Conservation (phyloP, 1,139 yeast species). For the Kodamaea arcana region DNA sequence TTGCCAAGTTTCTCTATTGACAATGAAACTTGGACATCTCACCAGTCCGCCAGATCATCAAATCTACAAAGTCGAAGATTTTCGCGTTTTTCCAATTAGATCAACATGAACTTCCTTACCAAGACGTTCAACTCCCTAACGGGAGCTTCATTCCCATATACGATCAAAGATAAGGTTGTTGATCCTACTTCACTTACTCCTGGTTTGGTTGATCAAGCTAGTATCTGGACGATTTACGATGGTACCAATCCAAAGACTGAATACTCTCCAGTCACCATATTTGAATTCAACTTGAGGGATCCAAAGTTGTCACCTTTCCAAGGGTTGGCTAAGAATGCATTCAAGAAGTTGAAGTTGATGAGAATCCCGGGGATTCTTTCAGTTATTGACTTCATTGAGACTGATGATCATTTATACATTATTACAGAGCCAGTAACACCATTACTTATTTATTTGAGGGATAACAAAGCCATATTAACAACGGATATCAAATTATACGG, state of each 20-base stretch:
- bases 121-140: constrained; percentile 54
- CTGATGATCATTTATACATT: constrained; percentile 57
- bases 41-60: too few relatives aligned
- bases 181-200: constrained; percentile 21
- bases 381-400: constrained; percentile 67
- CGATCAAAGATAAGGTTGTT: constrained; percentile 42
- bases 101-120: constrained; percentile 54
- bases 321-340: constrained; percentile 59
- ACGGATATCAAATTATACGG: constrained; percentile 54
- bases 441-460: constrained; percentile 33
- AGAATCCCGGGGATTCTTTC: constrained; percentile 76
- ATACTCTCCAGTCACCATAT: constrained; percentile 47
- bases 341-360: constrained; percentile 61
- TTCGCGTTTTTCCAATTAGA: background rate
- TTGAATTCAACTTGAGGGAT: constrained; percentile 54
- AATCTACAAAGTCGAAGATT: too few relatives aligned
- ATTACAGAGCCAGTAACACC: constrained; percentile 79
- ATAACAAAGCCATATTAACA: constrained; percentile 14
- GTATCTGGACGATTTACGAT: constrained; percentile 48
- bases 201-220: constrained; percentile 23
- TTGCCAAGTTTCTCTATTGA: too few relatives aligned
- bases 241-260: constrained; percentile 44
- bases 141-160: constrained; percentile 54
- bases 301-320: constrained; percentile 31
- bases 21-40: too few relatives aligned